Percentiles rank a stretch among this genome's conserved stretches.
These are phyloP conservation scores for Phytophthora tentaculata DNA, from an alignment of 352 stramenopile genomes.

Conservation along the genomic window DNA sequence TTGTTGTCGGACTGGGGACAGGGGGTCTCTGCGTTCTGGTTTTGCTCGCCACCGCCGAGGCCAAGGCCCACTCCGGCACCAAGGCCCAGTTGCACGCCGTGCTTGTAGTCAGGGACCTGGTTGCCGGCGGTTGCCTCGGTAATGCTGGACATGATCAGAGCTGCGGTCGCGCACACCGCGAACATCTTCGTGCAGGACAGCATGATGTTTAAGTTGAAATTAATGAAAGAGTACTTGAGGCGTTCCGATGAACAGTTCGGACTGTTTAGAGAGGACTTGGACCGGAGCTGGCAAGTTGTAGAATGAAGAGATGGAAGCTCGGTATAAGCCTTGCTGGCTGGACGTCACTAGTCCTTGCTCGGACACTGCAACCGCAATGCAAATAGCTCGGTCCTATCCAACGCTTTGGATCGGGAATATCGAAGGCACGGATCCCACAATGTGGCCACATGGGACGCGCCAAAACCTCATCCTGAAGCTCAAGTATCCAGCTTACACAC, in stretches of 20 bases:
- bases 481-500: slow-evolving; percentile 22
- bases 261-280: slow-evolving; percentile 32
- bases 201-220: slow-evolving; percentile 28
- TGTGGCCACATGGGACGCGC: slow-evolving; percentile 13
- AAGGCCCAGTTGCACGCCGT: slow-evolving; percentile 20
- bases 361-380: slow-evolving; percentile 22
- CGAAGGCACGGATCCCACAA: slow-evolving; percentile 21
- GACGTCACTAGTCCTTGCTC: not conserved
- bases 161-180: slow-evolving; percentile 33
- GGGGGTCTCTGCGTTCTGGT: slow-evolving; percentile 16
- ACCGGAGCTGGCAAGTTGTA: slow-evolving; percentile 34
- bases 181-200: slow-evolving; percentile 42
- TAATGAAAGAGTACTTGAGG: slow-evolving; percentile 10
- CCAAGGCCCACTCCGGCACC: slow-evolving; percentile 15
- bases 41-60: slow-evolving; percentile 6
- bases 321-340: not conserved
- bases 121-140: slow-evolving; percentile 18
- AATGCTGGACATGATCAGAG: slow-evolving; percentile 34
- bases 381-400: slow-evolving; percentile 26
- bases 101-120: slow-evolving; percentile 25
- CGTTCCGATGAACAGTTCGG: slow-evolving; percentile 22
- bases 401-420: slow-evolving; percentile 21
- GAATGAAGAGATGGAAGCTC: slow-evolving; percentile 26
- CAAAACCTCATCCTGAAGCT: slow-evolving; percentile 20
- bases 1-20: slow-evolving; percentile 8